Evolutionary conservation across 2,329 filamentous ascomycete genomes (phyloP).

Genomic region (Pseudopyricularia cyperi): DNA sequence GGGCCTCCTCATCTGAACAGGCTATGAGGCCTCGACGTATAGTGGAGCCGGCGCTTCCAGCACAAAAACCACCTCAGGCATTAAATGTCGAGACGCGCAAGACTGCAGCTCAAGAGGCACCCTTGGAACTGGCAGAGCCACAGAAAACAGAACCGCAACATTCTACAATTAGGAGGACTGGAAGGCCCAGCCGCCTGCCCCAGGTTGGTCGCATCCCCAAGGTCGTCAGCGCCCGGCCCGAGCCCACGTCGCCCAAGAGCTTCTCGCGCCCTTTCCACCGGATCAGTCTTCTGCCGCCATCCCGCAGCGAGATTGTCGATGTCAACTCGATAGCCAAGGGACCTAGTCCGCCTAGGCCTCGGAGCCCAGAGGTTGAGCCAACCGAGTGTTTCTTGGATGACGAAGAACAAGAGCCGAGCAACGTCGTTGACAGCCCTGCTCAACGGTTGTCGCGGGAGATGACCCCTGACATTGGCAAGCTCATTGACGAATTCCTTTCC

Average conservation of each 20-base stretch:
- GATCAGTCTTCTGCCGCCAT: conserved; percentile 29
- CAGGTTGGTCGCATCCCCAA: conserved; percentile 80
- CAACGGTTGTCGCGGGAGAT: conserved; percentile 16
- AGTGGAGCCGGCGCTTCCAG: not conserved
- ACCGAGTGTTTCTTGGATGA: not conserved
- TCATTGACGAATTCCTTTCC: conserved; percentile 51
- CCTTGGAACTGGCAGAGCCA: not conserved
- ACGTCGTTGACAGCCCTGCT: conserved; percentile 13
- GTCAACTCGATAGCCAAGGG: conserved; percentile 33
- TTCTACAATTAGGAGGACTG: not conserved
- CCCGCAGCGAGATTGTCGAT: conserved; percentile 15
- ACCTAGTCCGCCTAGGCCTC: conserved; percentile 27
- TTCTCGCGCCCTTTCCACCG: conserved; percentile 74
- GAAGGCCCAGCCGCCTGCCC: conserved; percentile 51
- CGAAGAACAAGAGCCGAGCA: not conserved
- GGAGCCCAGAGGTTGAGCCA: conserved; percentile 21
- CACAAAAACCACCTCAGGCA: not conserved
- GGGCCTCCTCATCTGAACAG: not conserved
- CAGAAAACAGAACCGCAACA: not conserved
- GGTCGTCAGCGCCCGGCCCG: conserved; percentile 57
- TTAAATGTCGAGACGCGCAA: not conserved
- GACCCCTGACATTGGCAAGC: conserved; percentile 17
- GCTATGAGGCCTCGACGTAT: not conserved
- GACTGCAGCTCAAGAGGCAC: not conserved
- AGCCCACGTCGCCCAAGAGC: conserved; percentile 59